phyloP scores from a whole-genome alignment of 139 green algal genomes.

The Limnomonas spitsbergensis region DNA sequence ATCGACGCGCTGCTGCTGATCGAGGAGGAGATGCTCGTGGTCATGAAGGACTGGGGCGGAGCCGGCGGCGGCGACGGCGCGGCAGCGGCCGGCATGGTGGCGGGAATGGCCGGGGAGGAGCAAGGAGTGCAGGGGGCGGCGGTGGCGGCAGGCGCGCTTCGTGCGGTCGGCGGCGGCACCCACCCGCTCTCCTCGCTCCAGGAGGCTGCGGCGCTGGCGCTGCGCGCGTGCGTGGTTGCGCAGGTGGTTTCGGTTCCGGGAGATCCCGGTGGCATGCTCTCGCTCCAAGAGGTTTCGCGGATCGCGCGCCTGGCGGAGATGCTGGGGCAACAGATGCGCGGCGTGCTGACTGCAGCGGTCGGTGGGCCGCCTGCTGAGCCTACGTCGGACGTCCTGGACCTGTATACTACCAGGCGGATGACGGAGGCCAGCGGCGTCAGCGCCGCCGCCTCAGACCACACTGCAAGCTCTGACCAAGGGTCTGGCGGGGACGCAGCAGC shows the following conservation, averaged over 20 bases:
- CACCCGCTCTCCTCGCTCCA: neutral
- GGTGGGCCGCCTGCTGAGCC: too few species aligned
- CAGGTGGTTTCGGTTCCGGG: neutral
- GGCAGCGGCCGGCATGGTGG: neutral
- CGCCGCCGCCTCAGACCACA: too few species aligned
- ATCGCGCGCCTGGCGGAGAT: conserved; percentile 1
- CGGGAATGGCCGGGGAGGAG: neutral
- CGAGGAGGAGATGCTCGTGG: neutral
- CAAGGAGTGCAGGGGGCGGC: too few species aligned
- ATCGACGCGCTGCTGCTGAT: neutral
- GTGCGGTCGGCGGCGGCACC: neutral
- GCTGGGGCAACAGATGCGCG: conserved; percentile 6
- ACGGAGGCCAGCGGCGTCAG: too few species aligned
- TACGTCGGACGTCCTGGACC: too few species aligned
- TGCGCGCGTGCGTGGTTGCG: neutral
- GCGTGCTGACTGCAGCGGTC: neutral
- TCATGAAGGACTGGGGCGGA: neutral
- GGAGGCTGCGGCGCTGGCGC: neutral
- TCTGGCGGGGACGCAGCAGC: too few species aligned
- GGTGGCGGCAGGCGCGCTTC: too few species aligned
- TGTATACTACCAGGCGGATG: too few species aligned
- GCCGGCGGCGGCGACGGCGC: neutral
- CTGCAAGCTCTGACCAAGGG: too few species aligned
- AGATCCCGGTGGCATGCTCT: neutral
- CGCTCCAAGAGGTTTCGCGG: neutral